These are phyloP conservation scores for Tricholoma matsutake DNA, from an alignment of 768 basidiomycete genomes.

Conservation along the genomic window DNA sequence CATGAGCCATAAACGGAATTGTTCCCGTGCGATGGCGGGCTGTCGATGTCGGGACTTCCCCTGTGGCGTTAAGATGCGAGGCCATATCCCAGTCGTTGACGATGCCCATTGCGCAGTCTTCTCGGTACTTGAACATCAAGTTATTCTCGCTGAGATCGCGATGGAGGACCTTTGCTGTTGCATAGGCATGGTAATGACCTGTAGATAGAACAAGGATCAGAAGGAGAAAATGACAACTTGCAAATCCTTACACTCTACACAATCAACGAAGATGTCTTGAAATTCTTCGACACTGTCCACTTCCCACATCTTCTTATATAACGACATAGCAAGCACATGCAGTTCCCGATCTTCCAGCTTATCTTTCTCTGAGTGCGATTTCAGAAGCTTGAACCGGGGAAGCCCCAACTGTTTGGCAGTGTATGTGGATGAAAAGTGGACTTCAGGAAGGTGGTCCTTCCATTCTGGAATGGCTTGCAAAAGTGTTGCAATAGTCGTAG, in stretches of 20 bases:
- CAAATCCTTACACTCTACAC: conserved; percentile 24
- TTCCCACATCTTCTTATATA: conserved; percentile 21
- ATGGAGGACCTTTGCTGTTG: conserved; percentile 23
- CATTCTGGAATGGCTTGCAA: conserved; percentile 6
- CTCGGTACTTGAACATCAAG: conserved; percentile 20
- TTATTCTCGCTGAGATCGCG: conserved; percentile 30
- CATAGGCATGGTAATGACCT: conserved; percentile 25
- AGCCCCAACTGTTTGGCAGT: conserved; percentile 1
- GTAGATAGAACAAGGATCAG: background rate
- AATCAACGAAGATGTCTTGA: conserved; percentile 23
- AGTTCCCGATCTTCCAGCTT: conserved; percentile 12
- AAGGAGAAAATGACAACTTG: background rate
- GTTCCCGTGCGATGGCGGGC: too few species aligned
- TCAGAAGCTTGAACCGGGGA: conserved; percentile 9
- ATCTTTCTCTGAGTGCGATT: background rate
- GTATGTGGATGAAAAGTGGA: conserved; percentile 1
- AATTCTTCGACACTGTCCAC: conserved; percentile 21
- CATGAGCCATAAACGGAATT: too few species aligned
- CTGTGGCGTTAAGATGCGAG: conserved; percentile 6
- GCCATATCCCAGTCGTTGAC: conserved; percentile 30
- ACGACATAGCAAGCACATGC: conserved; percentile 13
- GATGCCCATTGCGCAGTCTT: conserved; percentile 16
- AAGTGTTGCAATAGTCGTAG: conserved; percentile 5
- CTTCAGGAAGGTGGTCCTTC: conserved; percentile 12
- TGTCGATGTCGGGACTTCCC: background rate